Conservation (phyloP, 306 rosid genomes). For the Abrus precatorius region DNA sequence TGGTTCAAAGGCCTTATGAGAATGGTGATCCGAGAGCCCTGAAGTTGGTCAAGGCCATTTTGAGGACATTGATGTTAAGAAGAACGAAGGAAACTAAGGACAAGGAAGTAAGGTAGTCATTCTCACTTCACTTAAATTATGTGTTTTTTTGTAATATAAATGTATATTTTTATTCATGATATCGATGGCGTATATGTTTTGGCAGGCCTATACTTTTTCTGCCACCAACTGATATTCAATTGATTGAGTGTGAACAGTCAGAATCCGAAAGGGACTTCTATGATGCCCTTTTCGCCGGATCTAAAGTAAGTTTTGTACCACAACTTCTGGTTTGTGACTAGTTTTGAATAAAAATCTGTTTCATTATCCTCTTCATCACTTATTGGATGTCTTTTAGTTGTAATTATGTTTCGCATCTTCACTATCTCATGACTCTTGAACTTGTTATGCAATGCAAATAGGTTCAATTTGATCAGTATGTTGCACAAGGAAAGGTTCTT, state of each 20-base stretch:
- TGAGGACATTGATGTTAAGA: slow-evolving; percentile 83
- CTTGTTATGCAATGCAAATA: slow-evolving; percentile 52
- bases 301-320: slow-evolving; percentile 65
- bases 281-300: slow-evolving; percentile 75
- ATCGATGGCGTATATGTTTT: slow-evolving; percentile 38
- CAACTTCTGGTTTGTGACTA: background rate
- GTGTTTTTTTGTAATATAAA: background rate
- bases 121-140: slow-evolving; percentile 21
- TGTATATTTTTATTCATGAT: background rate
- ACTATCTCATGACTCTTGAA: slow-evolving; percentile 15
- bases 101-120: slow-evolving; percentile 72
- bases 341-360: slow-evolving; percentile 5
- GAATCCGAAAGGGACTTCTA: slow-evolving; percentile 85
- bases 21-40: slow-evolving; percentile 74
- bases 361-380: slow-evolving; percentile 3
- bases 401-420: background rate
- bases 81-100: slow-evolving; percentile 88
- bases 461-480: slow-evolving; percentile 86
- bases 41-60: slow-evolving; percentile 77
- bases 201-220: slow-evolving; percentile 83
- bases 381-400: background rate
- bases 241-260: slow-evolving; percentile 78
- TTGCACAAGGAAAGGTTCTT: slow-evolving; percentile 85
- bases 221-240: slow-evolving; percentile 77
- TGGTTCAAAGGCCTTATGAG: slow-evolving; percentile 85